phyloP scores from a whole-genome alignment of 1,284 basidiomycete genomes.

The Xanthoconium separans region DNA sequence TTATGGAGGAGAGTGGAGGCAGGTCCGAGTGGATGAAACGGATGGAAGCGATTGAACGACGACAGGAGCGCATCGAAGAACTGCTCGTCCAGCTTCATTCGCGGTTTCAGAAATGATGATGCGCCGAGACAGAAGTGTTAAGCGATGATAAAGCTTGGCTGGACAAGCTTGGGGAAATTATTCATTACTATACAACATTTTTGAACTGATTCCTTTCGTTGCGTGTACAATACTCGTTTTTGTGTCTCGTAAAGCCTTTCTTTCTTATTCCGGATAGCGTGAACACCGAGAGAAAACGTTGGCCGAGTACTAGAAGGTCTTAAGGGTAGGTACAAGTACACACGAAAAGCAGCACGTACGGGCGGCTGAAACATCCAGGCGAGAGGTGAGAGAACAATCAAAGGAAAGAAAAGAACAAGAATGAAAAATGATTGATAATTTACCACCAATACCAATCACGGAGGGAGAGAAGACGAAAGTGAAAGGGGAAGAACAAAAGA shows the following conservation, averaged over 20 bases:
- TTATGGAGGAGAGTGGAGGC: constrained; percentile 27
- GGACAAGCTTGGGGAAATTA: background rate
- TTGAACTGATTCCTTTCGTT: background rate
- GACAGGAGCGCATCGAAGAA: constrained; percentile 64
- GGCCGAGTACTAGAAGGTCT: constrained; percentile 7
- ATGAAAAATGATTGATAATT: constrained; percentile 26
- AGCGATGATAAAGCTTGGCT: too few relatives aligned
- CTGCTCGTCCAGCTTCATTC: constrained; percentile 40
- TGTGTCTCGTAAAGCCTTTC: constrained; percentile 1
- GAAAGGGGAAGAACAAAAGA: background rate
- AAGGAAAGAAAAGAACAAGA: background rate
- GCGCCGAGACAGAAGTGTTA: background rate
- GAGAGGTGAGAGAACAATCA: background rate
- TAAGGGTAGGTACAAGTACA: constrained; percentile 22
- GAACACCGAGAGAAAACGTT: background rate
- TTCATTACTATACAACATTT: background rate
- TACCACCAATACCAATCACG: constrained; percentile 10
- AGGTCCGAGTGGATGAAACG: constrained; percentile 38
- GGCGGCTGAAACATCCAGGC: constrained; percentile 9
- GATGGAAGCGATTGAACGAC: constrained; percentile 57
- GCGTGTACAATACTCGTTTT: background rate
- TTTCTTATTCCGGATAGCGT: background rate
- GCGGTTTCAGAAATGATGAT: constrained; percentile 14
- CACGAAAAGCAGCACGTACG: constrained; percentile 1
- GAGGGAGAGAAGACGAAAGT: background rate